phyloP scores from a whole-genome alignment of 208 protist genomes.

The Leishmania tropica region DNA sequence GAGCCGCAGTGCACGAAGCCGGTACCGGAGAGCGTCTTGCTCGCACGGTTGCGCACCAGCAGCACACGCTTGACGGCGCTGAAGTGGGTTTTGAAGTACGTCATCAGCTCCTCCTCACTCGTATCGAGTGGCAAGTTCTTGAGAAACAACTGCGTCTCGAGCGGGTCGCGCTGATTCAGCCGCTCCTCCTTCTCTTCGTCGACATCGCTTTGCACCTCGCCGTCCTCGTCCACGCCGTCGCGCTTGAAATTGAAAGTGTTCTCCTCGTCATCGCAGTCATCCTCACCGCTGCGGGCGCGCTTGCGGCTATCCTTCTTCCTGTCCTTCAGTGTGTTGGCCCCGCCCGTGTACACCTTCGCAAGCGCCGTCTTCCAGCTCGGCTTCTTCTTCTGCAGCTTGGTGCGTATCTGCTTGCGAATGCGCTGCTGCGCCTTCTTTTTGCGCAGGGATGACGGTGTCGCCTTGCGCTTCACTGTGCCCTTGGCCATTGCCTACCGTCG shows the following conservation, averaged over 20 bases:
- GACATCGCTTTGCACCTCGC: constrained; percentile 89
- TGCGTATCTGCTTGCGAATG: constrained; percentile 86
- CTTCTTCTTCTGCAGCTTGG: constrained; percentile 73
- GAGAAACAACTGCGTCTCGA: constrained; percentile 90
- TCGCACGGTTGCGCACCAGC: constrained; percentile 78
- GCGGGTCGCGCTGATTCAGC: constrained; percentile 82
- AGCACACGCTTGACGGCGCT: constrained; percentile 77
- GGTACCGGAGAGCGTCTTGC: constrained; percentile 75
- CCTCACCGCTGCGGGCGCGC: constrained; percentile 33
- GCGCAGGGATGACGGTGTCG: constrained; percentile 80
- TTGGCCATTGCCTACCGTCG: constrained; percentile 57
- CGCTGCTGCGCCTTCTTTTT: constrained; percentile 90
- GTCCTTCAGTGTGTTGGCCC: constrained; percentile 21
- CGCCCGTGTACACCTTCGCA: constrained; percentile 60
- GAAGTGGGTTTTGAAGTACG: constrained; percentile 79
- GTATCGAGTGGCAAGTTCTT: constrained; percentile 88
- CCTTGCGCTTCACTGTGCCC: constrained; percentile 74
- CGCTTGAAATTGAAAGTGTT: constrained; percentile 41
- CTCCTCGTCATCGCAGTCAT: constrained; percentile 31
- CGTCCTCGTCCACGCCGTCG: constrained; percentile 48
- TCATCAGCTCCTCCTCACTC: constrained; percentile 76
- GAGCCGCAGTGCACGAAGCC: constrained; percentile 88
- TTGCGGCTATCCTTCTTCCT: constrained; percentile 43
- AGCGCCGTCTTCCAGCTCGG: constrained; percentile 81
- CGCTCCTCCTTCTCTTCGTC: constrained; percentile 90